A percentile compares a stretch with the other conserved stretches of the same genome.
These are phyloP conservation scores for Ophiostoma pallidulum DNA, from an alignment of 2,329 filamentous ascomycete species.

Conservation along the genomic window DNA sequence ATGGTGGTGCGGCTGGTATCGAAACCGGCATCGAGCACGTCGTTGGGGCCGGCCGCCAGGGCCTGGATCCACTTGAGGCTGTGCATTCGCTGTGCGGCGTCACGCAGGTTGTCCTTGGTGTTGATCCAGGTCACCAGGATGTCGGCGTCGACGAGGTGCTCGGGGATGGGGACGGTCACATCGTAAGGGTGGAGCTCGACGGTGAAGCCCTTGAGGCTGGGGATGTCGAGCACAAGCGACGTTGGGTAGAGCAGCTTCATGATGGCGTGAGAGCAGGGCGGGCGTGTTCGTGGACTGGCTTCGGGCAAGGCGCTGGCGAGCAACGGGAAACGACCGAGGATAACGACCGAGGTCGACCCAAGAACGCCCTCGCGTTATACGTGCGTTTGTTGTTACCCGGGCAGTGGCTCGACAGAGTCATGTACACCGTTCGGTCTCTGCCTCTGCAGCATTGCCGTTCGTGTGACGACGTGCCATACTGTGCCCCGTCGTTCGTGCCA, in stretches of 20 bases:
- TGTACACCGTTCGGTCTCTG: no score
- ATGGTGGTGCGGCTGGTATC: slow-evolving; percentile 27
- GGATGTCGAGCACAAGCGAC: slow-evolving; percentile 17
- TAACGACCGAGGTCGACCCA: no score
- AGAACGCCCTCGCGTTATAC: no score
- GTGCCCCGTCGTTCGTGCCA: no score
- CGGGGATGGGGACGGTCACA: slow-evolving; percentile 32
- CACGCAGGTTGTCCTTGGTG: slow-evolving; percentile 30
- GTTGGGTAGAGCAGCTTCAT: slow-evolving; percentile 20
- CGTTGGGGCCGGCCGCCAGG: slow-evolving; percentile 39
- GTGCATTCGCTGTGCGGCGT: slow-evolving; percentile 32
- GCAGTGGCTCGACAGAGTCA: no score
- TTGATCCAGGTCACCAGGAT: slow-evolving; percentile 38
- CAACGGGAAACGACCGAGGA: no score
- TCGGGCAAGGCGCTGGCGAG: no score
- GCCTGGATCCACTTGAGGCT: slow-evolving; percentile 39
- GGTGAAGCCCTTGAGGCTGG: slow-evolving; percentile 16
- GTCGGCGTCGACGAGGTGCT: slow-evolving; percentile 34
- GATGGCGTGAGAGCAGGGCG: no score
- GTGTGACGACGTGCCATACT: no score
- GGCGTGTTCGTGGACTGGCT: no score
- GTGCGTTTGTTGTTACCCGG: no score
- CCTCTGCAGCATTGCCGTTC: no score
- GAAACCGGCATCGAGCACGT: slow-evolving; percentile 38
- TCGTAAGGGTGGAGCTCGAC: slow-evolving; percentile 24